Percentiles rank a stretch among this genome's conserved stretches.
Evolutionary conservation across 352 stramenopile genomes (phyloP).

Genomic region (Pythium plurisporium): DNA sequence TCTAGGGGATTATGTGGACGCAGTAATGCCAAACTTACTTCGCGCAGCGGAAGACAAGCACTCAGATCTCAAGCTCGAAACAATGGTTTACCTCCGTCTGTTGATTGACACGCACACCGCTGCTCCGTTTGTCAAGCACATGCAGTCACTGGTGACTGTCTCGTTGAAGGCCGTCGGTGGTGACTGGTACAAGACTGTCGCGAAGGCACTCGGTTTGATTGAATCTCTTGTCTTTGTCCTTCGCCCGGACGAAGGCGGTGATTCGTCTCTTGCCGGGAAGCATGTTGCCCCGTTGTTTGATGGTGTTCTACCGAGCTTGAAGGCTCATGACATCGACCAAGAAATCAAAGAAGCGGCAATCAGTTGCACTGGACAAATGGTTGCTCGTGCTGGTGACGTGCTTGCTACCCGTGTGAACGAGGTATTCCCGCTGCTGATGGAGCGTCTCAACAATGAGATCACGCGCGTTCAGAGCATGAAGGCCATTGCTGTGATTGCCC

Average conservation of each 20-base stretch:
- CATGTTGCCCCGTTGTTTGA: constrained; percentile 87
- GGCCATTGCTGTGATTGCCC: constrained; percentile 89
- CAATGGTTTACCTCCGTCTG: constrained; percentile 90
- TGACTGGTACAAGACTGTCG: constrained; percentile 99
- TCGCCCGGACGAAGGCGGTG: constrained; percentile 25
- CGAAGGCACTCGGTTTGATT: constrained; percentile 93
- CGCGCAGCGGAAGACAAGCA: constrained; percentile 87
- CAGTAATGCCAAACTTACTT: constrained; percentile 77
- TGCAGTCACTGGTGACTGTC: constrained; percentile 80
- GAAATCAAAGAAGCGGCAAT: constrained; percentile 99
- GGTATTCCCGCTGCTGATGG: constrained; percentile 92
- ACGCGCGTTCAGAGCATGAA: constrained; percentile 97
- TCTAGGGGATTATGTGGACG: constrained; percentile 61
- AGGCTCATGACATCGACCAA: constrained; percentile 97
- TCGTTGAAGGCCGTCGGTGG: constrained; percentile 89
- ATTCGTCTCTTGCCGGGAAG: constrained; percentile 34
- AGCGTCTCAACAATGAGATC: constrained; percentile 97
- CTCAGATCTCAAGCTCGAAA: constrained; percentile 96
- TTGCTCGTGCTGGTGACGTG: constrained; percentile 78
- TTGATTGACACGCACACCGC: constrained; percentile 91
- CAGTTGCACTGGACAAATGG: constrained; percentile 86
- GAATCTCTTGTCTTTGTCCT: constrained; percentile 88
- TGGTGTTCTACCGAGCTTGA: constrained; percentile 92
- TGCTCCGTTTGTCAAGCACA: constrained; percentile 69
- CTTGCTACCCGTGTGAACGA: constrained; percentile 73